Evolutionary conservation across 345 rosid genomes (phyloP).

Genomic region (Murraya koenigii): DNA sequence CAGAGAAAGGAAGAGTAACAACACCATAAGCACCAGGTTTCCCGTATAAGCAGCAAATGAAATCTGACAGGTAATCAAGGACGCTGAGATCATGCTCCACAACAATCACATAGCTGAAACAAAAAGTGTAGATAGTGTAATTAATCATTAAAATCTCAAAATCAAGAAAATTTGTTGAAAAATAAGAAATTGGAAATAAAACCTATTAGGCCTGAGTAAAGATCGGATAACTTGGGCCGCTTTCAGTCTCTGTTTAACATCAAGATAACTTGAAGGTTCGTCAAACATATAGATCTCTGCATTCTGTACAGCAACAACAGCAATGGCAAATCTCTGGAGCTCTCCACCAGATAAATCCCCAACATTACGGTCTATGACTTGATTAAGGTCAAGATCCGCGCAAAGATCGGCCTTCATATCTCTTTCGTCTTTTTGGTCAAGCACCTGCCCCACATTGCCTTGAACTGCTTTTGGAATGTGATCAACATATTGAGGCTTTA

Average conservation of each 20-base stretch:
- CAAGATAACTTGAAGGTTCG: conserved; percentile 99
- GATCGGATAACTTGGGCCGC: conserved; percentile 95
- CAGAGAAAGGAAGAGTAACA: conserved; percentile 96
- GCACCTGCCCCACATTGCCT: conserved; percentile 93
- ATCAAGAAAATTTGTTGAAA: background rate
- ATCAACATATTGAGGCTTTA: conserved; percentile 98
- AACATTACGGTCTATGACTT: conserved; percentile 88
- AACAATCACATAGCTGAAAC: conserved; percentile 88
- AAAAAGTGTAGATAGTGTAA: background rate
- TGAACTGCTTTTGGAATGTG: conserved; percentile 94
- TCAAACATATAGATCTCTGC: conserved; percentile 99
- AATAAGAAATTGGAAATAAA: conserved; percentile 10
- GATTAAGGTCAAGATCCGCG: conserved; percentile 81
- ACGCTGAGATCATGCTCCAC: conserved; percentile 99
- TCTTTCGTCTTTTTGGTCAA: conserved; percentile 91
- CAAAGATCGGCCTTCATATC: conserved; percentile 72
- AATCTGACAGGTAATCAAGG: conserved; percentile 93
- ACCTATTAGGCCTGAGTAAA: conserved; percentile 89
- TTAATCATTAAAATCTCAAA: background rate
- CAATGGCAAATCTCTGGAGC: conserved; percentile 97
- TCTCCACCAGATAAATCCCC: conserved; percentile 98
- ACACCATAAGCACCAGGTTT: conserved; percentile 99
- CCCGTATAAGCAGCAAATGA: conserved; percentile 96
- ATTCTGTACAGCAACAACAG: conserved; percentile 89
- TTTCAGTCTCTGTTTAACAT: conserved; percentile 97